A percentile compares a stretch with the other conserved stretches of the same genome.
Evolutionary conservation across 805 yeast species (phyloP).

Genomic region (Cyberlindnera saturnus): DNA sequence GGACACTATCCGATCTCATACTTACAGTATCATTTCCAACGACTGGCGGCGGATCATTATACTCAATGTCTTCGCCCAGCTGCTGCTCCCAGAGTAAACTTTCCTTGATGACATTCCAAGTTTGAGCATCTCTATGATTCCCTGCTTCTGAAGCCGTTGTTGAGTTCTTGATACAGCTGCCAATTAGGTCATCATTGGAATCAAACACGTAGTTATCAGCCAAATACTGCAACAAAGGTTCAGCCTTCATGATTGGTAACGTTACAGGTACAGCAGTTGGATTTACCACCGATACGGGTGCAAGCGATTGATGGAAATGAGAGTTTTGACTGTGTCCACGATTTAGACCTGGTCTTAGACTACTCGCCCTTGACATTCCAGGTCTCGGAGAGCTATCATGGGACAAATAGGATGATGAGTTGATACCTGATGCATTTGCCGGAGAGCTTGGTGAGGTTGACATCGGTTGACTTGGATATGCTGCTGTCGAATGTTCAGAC

Average conservation of each 20-base stretch:
- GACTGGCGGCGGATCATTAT: neutral
- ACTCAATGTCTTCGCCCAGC: constrained; percentile 1
- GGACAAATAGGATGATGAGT: neutral
- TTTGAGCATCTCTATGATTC: constrained; percentile 49
- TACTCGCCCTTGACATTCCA: constrained; percentile 20
- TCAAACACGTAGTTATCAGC: constrained; percentile 42
- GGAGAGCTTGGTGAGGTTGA: constrained; percentile 14
- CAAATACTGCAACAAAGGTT: constrained; percentile 38
- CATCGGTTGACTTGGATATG: neutral
- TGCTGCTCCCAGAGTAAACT: constrained; percentile 33
- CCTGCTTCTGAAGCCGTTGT: constrained; percentile 46
- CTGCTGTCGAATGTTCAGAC: neutral
- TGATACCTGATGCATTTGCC: neutral
- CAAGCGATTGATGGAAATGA: constrained; percentile 4
- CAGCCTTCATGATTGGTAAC: constrained; percentile 19
- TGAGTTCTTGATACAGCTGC: constrained; percentile 52
- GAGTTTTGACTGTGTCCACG: constrained; percentile 14
- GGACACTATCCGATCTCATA: constrained; percentile 10
- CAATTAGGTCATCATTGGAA: constrained; percentile 39
- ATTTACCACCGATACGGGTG: constrained; percentile 13
- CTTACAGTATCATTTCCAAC: constrained; percentile 10
- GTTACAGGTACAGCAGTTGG: constrained; percentile 20
- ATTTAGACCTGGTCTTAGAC: constrained; percentile 14
- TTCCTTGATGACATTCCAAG: constrained; percentile 54
- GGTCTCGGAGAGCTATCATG: constrained; percentile 18